Conservation (phyloP, 805 yeast genomes). For the Metschnikowia picachoensis region DNA sequence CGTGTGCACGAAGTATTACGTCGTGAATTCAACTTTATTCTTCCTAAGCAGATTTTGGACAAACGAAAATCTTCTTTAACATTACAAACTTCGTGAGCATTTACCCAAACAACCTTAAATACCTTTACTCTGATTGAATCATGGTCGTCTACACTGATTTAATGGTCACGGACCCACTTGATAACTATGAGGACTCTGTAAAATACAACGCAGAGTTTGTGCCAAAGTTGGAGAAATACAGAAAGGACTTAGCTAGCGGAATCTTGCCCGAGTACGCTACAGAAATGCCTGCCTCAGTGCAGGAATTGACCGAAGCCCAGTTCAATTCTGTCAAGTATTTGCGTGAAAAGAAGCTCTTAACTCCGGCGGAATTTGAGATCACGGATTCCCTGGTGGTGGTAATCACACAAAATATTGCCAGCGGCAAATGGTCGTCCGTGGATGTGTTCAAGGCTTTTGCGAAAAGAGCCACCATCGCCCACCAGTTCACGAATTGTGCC, state of each 20-base stretch:
- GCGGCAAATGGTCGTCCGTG: slow-evolving; percentile 45
- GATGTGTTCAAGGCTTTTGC: slow-evolving; percentile 60
- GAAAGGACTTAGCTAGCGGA: slow-evolving; percentile 32
- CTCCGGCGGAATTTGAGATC: slow-evolving; percentile 39
- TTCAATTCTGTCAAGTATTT: slow-evolving; percentile 37
- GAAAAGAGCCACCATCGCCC: slow-evolving; percentile 60
- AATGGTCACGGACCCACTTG: slow-evolving; percentile 30
- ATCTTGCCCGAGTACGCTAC: slow-evolving; percentile 40
- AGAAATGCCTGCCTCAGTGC: slow-evolving; percentile 32
- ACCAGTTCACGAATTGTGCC: slow-evolving; percentile 57
- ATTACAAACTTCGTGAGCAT: background rate
- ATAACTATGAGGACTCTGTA: slow-evolving; percentile 37
- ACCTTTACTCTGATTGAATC: background rate
- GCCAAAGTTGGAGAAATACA: slow-evolving; percentile 45
- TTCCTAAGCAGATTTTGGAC: too few species aligned
- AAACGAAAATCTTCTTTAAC: background rate
- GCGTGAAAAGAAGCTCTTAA: slow-evolving; percentile 31
- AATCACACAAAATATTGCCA: slow-evolving; percentile 42
- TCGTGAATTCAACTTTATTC: background rate
- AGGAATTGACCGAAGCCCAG: slow-evolving; percentile 30
- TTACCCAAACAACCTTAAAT: too few species aligned
- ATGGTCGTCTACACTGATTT: slow-evolving; percentile 22
- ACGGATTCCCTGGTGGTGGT: slow-evolving; percentile 42
- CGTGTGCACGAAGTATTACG: background rate
- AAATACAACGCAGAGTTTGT: slow-evolving; percentile 38